Conservation (phyloP, 2,329 filamentous ascomycete genomes). For the Chrysoporthe austroafricana region DNA sequence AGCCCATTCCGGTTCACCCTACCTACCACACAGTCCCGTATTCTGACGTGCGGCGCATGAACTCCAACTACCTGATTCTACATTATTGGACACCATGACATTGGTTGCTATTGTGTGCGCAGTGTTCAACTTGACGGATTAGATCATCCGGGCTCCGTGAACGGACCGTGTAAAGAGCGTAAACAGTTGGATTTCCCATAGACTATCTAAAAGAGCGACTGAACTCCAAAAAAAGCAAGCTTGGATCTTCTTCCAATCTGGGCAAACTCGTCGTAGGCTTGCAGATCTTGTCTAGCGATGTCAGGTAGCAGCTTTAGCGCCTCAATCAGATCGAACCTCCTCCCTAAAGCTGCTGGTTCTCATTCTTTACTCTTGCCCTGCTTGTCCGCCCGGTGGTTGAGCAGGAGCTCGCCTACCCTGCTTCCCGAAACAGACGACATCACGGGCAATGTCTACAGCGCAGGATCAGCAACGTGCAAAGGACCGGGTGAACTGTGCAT, state of each 20-base stretch:
- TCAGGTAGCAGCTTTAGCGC: slow-evolving; percentile 19
- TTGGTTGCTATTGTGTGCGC: not conserved
- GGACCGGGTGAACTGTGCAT: not conserved
- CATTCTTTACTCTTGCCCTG: slow-evolving; percentile 22
- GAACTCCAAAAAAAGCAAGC: slow-evolving; percentile 16
- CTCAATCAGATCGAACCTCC: slow-evolving; percentile 18
- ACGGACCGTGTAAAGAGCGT: slow-evolving; percentile 22
- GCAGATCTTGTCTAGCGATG: slow-evolving; percentile 19
- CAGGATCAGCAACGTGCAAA: slow-evolving; percentile 8
- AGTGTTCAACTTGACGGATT: no score
- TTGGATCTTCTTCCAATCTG: slow-evolving; percentile 13
- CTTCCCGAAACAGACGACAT: slow-evolving; percentile 26
- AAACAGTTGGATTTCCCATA: slow-evolving; percentile 21
- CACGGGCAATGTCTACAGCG: slow-evolving; percentile 18
- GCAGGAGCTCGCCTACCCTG: slow-evolving; percentile 16
- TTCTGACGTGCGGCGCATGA: not conserved
- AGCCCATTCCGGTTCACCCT: not conserved
- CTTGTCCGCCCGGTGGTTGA: slow-evolving; percentile 23
- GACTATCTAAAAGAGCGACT: slow-evolving; percentile 28
- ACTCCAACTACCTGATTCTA: not conserved
- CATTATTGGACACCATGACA: not conserved
- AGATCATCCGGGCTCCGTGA: not conserved
- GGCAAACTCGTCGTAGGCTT: slow-evolving; percentile 18
- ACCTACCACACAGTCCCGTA: not conserved
- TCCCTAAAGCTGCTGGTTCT: slow-evolving; percentile 2